These are phyloP conservation scores for Rhizophora mangle DNA, from an alignment of 345 rosid species.

Conservation along the genomic window DNA sequence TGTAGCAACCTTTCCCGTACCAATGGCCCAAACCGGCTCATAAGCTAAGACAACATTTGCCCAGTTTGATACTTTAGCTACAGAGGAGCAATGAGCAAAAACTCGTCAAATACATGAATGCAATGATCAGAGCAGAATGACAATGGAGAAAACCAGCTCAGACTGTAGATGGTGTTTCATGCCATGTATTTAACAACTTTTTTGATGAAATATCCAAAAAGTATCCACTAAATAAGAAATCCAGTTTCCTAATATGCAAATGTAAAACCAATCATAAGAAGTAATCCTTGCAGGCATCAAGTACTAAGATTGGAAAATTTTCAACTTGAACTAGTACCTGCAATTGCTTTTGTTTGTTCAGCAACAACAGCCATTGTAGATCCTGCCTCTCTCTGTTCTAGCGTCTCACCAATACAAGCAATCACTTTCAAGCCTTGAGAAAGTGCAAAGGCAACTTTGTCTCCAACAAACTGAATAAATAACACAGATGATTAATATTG, in stretches of 20 bases:
- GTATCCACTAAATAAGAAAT: no score
- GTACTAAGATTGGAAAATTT: not conserved
- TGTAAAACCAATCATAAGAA: not conserved
- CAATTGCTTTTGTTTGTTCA: constrained; percentile 65
- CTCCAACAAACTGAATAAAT: constrained; percentile 58
- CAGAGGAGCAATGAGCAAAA: not conserved
- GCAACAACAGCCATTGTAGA: constrained; percentile 64
- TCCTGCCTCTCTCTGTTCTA: constrained; percentile 74
- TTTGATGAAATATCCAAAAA: no score
- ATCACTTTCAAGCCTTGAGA: constrained; percentile 66
- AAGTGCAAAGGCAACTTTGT: constrained; percentile 60
- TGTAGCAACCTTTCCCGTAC: constrained; percentile 77
- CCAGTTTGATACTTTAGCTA: constrained; percentile 58
- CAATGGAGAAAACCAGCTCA: no score
- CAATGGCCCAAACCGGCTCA: constrained; percentile 89
- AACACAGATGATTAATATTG: not conserved
- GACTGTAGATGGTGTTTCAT: no score
- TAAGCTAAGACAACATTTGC: constrained; percentile 59
- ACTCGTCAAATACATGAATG: no score
- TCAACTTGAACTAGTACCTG: constrained; percentile 39
- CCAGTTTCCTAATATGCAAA: no score
- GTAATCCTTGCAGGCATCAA: not conserved
- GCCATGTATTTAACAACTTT: no score
- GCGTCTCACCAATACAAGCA: constrained; percentile 73
- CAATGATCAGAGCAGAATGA: no score